Conservation (phyloP, 2,329 filamentous ascomycete genomes). For the Epichloe sp. region DNA sequence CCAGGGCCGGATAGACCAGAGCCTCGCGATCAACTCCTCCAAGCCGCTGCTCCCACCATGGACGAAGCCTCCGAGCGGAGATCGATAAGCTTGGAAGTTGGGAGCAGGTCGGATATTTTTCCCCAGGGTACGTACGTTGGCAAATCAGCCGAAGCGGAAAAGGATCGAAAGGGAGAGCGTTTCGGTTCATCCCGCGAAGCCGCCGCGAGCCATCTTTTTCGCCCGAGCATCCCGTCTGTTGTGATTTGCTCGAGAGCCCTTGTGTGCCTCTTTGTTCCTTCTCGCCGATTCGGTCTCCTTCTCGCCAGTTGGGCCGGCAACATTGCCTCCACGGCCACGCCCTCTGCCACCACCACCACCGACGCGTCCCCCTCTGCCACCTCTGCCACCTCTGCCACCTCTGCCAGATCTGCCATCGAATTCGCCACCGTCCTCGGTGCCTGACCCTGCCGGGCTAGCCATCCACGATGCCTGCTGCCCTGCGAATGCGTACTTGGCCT, state of each 20-base stretch:
- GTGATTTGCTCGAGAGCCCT: conserved; percentile 73
- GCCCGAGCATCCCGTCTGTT: conserved; percentile 62
- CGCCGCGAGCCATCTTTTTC: conserved; percentile 48
- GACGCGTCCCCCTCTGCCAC: conserved; percentile 14
- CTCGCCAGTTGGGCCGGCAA: conserved; percentile 53
- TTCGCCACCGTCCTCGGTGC: conserved; percentile 44
- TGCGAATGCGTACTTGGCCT: conserved; percentile 54
- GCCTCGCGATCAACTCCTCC: background rate
- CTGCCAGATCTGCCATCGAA: conserved; percentile 26
- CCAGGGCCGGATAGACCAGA: conserved; percentile 6
- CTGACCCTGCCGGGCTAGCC: conserved; percentile 37
- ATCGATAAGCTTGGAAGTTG: conserved; percentile 8
- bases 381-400: conserved; percentile 26
- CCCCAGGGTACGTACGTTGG: background rate
- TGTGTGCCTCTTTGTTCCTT: conserved; percentile 68
- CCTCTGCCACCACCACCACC: conserved; percentile 7
- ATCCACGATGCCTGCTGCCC: conserved; percentile 57
- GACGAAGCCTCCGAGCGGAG: background rate
- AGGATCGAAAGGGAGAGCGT: conserved; percentile 5
- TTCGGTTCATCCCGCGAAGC: conserved; percentile 21
- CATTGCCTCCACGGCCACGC: conserved; percentile 41
- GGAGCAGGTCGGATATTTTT: background rate
- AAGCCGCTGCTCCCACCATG: background rate
- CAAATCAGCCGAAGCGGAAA: conserved; percentile 9
- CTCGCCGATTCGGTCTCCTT: conserved; percentile 59